phyloP scores from a whole-genome alignment of 495 filamentous ascomycete genomes.

The Cladorrhinum samala region DNA sequence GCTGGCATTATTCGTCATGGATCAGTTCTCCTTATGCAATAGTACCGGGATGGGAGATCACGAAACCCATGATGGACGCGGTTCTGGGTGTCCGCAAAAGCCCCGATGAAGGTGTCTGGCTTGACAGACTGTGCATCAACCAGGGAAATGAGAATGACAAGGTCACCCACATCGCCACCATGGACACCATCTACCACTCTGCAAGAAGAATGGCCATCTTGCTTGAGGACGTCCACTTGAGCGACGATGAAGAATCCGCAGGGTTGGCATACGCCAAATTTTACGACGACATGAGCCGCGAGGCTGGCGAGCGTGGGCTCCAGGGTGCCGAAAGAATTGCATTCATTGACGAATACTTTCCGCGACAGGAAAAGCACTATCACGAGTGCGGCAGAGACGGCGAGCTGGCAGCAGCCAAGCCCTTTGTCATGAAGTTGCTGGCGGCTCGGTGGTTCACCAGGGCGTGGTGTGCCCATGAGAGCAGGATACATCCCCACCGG shows the following conservation, averaged over 20 bases:
- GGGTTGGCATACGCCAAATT: constrained; percentile 12
- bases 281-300: constrained; percentile 9
- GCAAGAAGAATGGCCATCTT: constrained; percentile 18
- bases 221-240: constrained; percentile 21
- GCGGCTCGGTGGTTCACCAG: constrained; percentile 18
- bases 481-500: constrained; percentile 10
- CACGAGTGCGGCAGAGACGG: not conserved
- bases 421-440: constrained; percentile 17
- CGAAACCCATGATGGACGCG: constrained; percentile 20
- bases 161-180: constrained; percentile 19
- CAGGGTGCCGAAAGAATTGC: constrained; percentile 7
- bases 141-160: constrained; percentile 24
- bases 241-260: constrained; percentile 10
- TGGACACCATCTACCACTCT: constrained; percentile 24
- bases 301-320: not conserved
- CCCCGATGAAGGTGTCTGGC: constrained; percentile 20
- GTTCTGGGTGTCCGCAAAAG: constrained; percentile 7
- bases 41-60: constrained; percentile 16
- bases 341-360: constrained; percentile 13
- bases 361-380: not conserved
- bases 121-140: constrained; percentile 32
- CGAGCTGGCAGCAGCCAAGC: not conserved
- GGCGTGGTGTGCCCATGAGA: constrained; percentile 26
- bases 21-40: constrained; percentile 5
- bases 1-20: constrained; percentile 22